Base-by-base conservation (phyloP, 2,329 filamentous ascomycete genomes). In the Pseudocercospora fuligena region DNA sequence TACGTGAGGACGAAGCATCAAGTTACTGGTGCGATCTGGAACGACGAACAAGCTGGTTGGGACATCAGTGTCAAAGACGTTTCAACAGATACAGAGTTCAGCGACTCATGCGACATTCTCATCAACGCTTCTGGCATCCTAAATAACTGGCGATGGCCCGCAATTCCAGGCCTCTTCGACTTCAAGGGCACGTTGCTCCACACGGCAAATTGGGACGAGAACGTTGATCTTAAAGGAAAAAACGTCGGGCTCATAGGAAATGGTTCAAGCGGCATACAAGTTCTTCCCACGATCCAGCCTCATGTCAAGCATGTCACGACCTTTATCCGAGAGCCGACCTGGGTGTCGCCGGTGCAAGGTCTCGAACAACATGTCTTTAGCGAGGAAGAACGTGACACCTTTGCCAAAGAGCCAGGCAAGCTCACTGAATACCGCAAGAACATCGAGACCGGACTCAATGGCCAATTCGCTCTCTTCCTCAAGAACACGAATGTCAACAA, bases 381-480 rank as follows among this genome's bases (percentile, higher is more conserved):
- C 4, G 68, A 75, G 3, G 74, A 82, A 27, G 84, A 85, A 66
- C 75, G 76, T 46, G 65, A 76, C 12, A 74, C 79, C 1, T 85
- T 86, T 61, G 75, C 74, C 12, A 76, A 75, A 1, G 78, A 82
- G 58, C 80, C 81, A 0, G 73, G 77, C 23, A 79, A 79, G 40
- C 82, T 82, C 57, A 76, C 82, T 27, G 80, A 81, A 64, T 83
- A 83, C 68, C 78, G 81, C 64, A 83, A 82, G 70, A 76, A 80
- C 56, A 80, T 83, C 61, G 82, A 84, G 66, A 80, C 79, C 63
- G 81, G 83, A 64, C 77, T 87, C 16, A 86, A 85, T 67, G 80
- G 81, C 51, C 79, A 82, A 9, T 86, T 86, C 77, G 82, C 82
- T 36, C 82, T 86, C 73, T 84, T 85, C 70, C 75, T 83, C 67